A percentile compares a stretch with the other conserved stretches of the same genome.
phyloP scores from a whole-genome alignment of 257 asterid genomes.

The Solanum corneliomulleri region DNA sequence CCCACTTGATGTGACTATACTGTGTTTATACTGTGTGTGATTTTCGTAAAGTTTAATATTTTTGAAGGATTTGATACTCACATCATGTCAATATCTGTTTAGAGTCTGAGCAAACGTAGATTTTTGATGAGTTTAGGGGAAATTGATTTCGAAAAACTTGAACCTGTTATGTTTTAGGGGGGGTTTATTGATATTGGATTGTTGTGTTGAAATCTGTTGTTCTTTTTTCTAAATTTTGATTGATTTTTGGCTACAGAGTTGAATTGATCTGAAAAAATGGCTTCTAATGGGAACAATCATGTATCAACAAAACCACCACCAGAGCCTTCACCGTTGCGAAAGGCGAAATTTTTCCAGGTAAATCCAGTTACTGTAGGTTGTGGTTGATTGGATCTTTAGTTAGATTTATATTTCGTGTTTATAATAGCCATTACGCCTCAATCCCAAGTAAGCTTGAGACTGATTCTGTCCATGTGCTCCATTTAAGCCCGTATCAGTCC shows the following conservation, averaged over 20 bases:
- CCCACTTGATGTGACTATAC: too few relatives aligned
- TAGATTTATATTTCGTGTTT: background rate
- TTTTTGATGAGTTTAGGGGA: background rate
- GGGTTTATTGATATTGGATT: background rate
- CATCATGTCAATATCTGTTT: background rate
- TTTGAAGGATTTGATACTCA: background rate
- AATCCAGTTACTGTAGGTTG: background rate
- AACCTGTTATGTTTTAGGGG: background rate
- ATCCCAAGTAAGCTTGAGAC: background rate
- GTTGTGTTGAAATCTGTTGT: background rate
- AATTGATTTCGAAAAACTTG: too few relatives aligned
- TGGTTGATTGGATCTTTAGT: background rate
- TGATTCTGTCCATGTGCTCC: background rate
- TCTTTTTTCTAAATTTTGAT: background rate
- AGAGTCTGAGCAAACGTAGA: background rate
- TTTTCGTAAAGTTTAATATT: background rate
- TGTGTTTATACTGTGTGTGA: background rate
- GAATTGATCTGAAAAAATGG: conserved; percentile 27
- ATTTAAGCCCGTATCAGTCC: background rate
- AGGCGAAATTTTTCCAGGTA: conserved; percentile 58
- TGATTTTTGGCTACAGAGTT: background rate
- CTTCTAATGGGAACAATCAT: conserved; percentile 27
- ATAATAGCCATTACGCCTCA: background rate
- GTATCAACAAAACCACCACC: conserved; percentile 48
- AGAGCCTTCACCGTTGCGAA: conserved; percentile 71